A percentile compares a stretch with the other conserved stretches of the same genome.
Evolutionary conservation across 768 basidiomycete species (phyloP).

Genomic region (Obba rivulosa): DNA sequence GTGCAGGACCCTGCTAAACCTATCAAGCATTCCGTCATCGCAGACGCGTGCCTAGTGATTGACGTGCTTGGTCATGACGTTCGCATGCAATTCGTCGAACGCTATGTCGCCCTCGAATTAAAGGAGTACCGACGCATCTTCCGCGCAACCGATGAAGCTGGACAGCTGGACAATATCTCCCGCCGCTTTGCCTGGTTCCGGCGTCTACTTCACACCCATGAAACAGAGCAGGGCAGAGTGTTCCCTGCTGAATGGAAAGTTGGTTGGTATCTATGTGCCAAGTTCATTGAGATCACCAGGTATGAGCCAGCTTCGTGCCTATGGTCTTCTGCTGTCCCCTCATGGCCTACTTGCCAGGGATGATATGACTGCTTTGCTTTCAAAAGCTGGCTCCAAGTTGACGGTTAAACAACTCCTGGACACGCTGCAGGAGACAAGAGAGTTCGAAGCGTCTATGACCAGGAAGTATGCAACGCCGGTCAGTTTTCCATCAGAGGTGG

Average conservation of each 20-base stretch:
- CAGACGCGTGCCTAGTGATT: conserved; percentile 82
- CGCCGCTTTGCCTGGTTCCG: conserved; percentile 95
- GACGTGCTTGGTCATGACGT: conserved; percentile 87
- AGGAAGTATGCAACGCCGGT: conserved; percentile 82
- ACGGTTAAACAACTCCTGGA: conserved; percentile 81
- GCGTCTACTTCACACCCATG: conserved; percentile 77
- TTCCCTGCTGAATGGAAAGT: conserved; percentile 89
- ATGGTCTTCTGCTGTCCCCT: not conserved
- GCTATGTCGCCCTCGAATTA: conserved; percentile 84
- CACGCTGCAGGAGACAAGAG: conserved; percentile 76
- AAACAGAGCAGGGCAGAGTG: conserved; percentile 76
- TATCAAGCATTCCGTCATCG: conserved; percentile 58
- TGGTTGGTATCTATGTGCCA: conserved; percentile 72
- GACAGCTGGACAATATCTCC: conserved; percentile 91
- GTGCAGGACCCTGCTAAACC: conserved; percentile 66
- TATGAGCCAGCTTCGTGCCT: conserved; percentile 24
- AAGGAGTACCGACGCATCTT: conserved; percentile 97
- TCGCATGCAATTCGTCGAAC: conserved; percentile 74
- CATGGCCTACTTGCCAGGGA: conserved; percentile 45
- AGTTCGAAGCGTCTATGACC: conserved; percentile 79
- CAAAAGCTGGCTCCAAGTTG: conserved; percentile 69
- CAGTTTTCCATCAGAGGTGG: conserved; percentile 10
- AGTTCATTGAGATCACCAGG: conserved; percentile 91
- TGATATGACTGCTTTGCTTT: conserved; percentile 75
- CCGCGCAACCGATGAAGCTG: conserved; percentile 88